These are phyloP conservation scores for Nothophytophthora sp. DNA, from an alignment of 352 stramenopile species.

Conservation along the genomic window DNA sequence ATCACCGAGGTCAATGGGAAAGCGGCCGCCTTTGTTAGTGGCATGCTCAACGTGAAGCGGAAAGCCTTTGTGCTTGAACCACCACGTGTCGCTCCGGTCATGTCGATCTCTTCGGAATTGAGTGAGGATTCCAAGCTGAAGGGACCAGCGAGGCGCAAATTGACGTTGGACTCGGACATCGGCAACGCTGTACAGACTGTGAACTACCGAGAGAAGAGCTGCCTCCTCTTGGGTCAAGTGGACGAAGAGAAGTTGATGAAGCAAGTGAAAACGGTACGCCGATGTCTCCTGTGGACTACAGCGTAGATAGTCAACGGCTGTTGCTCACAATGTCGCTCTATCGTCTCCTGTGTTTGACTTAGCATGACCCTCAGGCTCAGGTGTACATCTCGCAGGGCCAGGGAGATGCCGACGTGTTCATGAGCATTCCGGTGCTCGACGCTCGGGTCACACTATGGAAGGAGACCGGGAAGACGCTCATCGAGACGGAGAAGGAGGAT, in stretches of 20 bases:
- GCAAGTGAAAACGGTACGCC: constrained; percentile 71
- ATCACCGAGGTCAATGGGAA: constrained; percentile 79
- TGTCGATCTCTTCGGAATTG: constrained; percentile 3
- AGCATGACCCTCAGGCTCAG: constrained; percentile 70
- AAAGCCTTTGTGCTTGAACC: constrained; percentile 65
- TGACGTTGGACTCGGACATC: constrained; percentile 14
- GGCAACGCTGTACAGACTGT: constrained; percentile 32
- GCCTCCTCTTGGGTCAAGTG: constrained; percentile 65
- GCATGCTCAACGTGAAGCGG: constrained; percentile 56
- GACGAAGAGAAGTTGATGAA: constrained; percentile 80
- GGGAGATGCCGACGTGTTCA: constrained; percentile 75
- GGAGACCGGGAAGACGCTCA: constrained; percentile 69
- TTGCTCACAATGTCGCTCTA: neutral
- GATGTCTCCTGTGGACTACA: neutral
- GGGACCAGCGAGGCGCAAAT: constrained; percentile 29
- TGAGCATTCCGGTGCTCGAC: constrained; percentile 80
- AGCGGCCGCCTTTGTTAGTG: constrained; percentile 54
- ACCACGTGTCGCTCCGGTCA: neutral
- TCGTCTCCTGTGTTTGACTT: neutral
- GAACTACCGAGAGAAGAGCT: constrained; percentile 63
- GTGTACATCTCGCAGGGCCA: constrained; percentile 84
- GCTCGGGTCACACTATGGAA: constrained; percentile 80
- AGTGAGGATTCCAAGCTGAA: constrained; percentile 24
- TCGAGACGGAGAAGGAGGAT: constrained; percentile 81
- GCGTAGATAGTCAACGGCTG: neutral